Evolutionary conservation across 306 rosid genomes (phyloP).

Genomic region (Pyrus betulifolia): DNA sequence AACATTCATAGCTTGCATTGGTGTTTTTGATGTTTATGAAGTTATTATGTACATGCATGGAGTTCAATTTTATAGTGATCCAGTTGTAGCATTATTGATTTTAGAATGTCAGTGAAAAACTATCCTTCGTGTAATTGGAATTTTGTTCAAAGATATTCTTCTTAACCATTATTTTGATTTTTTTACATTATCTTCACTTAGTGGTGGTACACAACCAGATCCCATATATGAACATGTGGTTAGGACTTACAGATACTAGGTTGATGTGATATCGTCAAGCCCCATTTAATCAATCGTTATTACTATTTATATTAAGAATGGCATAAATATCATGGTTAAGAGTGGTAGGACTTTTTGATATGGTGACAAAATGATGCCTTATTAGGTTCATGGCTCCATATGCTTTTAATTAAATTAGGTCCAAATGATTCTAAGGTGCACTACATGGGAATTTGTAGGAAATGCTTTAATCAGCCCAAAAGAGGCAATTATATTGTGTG

Average conservation of each 20-base stretch:
- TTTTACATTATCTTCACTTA: not conserved
- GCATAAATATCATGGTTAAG: not conserved
- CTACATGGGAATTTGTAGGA: not conserved
- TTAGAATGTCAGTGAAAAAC: not conserved
- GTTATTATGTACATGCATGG: not conserved
- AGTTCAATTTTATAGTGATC: not conserved
- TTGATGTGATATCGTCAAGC: not conserved
- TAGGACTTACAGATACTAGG: not conserved
- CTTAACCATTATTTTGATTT: not conserved
- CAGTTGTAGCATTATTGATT: slow-evolving; percentile 11
- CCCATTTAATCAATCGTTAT: not conserved
- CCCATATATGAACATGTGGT: not conserved
- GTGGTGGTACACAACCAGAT: not conserved
- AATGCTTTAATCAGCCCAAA: not conserved
- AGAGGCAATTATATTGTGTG: not conserved
- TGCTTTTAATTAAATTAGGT: not conserved
- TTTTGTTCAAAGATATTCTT: not conserved
- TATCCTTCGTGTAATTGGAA: not conserved
- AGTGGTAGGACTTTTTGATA: not conserved
- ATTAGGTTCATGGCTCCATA: not conserved
- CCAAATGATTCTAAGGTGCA: not conserved
- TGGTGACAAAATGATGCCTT: not conserved
- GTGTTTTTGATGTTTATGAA: not conserved
- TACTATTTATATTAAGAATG: not conserved
- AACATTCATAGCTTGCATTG: not conserved